A percentile compares a stretch with the other conserved stretches of the same genome.
phyloP scores from a whole-genome alignment of 139 green algal species.

The Micractinium conductrix region DNA sequence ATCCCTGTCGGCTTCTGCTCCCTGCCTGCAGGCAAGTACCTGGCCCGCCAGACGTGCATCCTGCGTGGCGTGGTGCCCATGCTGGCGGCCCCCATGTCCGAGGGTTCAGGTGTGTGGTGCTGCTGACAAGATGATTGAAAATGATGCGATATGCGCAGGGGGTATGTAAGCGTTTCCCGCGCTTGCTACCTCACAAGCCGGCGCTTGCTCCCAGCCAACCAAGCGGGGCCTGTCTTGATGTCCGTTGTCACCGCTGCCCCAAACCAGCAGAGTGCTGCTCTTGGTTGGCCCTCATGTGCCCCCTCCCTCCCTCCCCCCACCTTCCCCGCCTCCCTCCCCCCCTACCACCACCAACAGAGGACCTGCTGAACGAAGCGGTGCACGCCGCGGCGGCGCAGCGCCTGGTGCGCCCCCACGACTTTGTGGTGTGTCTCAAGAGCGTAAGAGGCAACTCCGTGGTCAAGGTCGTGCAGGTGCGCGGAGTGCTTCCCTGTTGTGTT shows the following conservation, averaged over 20 bases:
- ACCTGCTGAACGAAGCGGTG: slow-evolving; percentile 27
- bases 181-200: no score
- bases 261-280: no score
- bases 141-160: no score
- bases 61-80: slow-evolving; percentile 56
- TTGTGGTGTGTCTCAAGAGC: slow-evolving; percentile 76
- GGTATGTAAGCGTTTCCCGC: no score
- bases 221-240: no score
- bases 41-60: slow-evolving; percentile 53
- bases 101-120: slow-evolving; percentile 18
- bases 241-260: no score
- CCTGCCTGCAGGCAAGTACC: slow-evolving; percentile 31
- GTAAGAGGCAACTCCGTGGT: slow-evolving; percentile 57
- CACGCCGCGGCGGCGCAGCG: slow-evolving; percentile 9
- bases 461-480: slow-evolving; percentile 53
- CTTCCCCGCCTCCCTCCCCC: background rate
- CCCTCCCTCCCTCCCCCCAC: background rate
- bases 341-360: background rate
- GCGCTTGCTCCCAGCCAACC: no score
- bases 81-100: slow-evolving; percentile 58
- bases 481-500: no score
- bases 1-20: background rate
- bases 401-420: slow-evolving; percentile 64
- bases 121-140: background rate
- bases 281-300: background rate